Base-by-base conservation (phyloP, 768 basidiomycete genomes). In the Amanita polypyramis region DNA sequence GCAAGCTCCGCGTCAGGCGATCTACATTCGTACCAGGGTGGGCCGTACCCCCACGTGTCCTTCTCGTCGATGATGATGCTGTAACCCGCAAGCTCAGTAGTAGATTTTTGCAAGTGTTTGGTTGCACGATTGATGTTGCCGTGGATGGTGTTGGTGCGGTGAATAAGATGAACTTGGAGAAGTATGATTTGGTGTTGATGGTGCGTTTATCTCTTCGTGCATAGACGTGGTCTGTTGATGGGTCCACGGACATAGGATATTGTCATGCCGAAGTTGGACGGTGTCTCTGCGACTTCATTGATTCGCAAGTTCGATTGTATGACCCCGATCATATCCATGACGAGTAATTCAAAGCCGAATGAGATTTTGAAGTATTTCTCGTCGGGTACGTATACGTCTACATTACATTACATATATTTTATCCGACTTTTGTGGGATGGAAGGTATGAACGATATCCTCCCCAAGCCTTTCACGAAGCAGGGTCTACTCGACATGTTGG, bases 321-420 rank as follows among this genome's bases (percentile, higher is more conserved):
- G 70, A 96, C 94, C 35, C 95, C 95, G 4, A 97, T 98, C 62
- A 96, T 98, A 54, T 95, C 92, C 19, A 98, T 98, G 95, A 98
- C 94, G 45, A 85, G 82, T 58, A 95, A 93, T 63, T 90, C 88
- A 47, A 86, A 90, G 56, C 92, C 93, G 21, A 84, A 85, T 65
- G 87, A 95, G 63, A 85, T 95, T 52, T 82, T 94, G 79, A 88
- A 82, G 6, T 95, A 94, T 59, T 86, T 85, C 62, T 81, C 83
- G 23, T 82, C 82, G 35, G 86, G 77, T 72, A 33, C 34, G 70
- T 51, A 17, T 25, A 33, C 17, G 8, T 55, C 12, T 3, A 7
- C 25, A 27, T 27, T 27, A 27, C 11, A 37, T 19, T 2, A 15
- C 33, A 5, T 34, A 11, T n/a, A 35, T 29, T 7, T 43, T n/a